phyloP scores from a whole-genome alignment of 2,329 filamentous ascomycete genomes.

The Trichophyton verrucosum region DNA sequence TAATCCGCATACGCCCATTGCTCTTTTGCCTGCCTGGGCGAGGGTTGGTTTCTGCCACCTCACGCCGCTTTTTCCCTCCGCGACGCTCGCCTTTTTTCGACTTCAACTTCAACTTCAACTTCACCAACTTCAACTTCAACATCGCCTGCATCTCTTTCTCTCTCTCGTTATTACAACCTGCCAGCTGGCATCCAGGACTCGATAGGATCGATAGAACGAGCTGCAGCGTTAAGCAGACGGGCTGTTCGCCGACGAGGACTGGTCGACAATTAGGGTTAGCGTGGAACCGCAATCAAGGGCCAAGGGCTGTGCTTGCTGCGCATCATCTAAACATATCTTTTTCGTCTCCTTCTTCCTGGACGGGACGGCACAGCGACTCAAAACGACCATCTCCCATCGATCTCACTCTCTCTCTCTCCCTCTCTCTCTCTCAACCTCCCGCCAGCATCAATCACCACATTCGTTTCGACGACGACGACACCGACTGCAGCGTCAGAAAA shows the following conservation, averaged over 20 bases:
- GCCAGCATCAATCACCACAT: conserved; percentile 10
- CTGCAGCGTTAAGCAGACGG: too few species aligned
- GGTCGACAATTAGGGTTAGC: background rate
- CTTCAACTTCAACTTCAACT: conserved; percentile 10
- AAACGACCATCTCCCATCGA: too few species aligned
- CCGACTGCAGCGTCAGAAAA: conserved; percentile 11
- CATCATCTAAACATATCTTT: conserved; percentile 28
- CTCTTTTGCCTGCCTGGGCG: background rate
- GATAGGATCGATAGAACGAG: background rate
- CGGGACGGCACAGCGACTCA: background rate
- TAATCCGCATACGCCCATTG: background rate
- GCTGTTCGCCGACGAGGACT: too few species aligned
- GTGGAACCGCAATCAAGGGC: conserved; percentile 2
- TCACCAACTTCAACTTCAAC: conserved; percentile 8
- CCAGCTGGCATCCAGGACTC: background rate
- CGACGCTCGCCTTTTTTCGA: conserved; percentile 11
- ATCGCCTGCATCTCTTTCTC: background rate
- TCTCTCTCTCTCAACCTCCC: too few species aligned
- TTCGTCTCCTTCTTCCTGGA: conserved; percentile 10
- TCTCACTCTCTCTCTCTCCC: too few species aligned
- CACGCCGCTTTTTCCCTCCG: background rate
- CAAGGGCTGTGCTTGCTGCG: conserved; percentile 5
- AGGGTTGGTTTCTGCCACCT: background rate
- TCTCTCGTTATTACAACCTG: background rate
- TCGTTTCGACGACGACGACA: background rate